Conservation (phyloP, 306 rosid species). For the Geum urbanum region DNA sequence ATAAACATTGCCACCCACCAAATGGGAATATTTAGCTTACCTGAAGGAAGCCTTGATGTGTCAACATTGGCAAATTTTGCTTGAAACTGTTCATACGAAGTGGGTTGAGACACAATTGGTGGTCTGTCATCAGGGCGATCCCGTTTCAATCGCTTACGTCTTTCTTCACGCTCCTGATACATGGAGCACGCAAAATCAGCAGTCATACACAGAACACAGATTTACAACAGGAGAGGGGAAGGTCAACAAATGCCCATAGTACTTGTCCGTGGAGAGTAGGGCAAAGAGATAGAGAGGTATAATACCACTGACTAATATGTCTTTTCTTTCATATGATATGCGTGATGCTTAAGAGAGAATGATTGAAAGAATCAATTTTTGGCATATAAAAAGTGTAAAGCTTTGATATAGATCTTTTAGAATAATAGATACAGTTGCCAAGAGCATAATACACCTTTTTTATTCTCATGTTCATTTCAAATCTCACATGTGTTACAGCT, state of each 20-base stretch:
- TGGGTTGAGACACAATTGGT: constrained; percentile 48
- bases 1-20: constrained; percentile 6
- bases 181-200: constrained; percentile 25
- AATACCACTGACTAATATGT: not conserved
- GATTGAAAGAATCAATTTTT: not conserved
- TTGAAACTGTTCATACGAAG: constrained; percentile 57
- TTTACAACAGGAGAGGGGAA: not conserved
- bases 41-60: constrained; percentile 80
- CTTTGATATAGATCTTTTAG: not conserved
- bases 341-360: not conserved
- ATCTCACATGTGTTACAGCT: not conserved
- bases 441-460: not conserved
- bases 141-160: constrained; percentile 73
- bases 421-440: not conserved
- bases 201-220: constrained; percentile 16
- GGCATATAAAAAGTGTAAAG: not conserved
- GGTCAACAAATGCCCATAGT: not conserved
- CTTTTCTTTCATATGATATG: not conserved
- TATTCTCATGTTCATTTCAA: not conserved
- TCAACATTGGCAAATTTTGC: constrained; percentile 53
- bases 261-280: not conserved
- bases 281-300: not conserved
- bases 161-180: constrained; percentile 93
- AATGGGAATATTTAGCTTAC: constrained; percentile 38
- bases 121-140: constrained; percentile 85